Evolutionary conservation across 129 eudicot species (phyloP).

Genomic region (Chrysanthemum makinoi): DNA sequence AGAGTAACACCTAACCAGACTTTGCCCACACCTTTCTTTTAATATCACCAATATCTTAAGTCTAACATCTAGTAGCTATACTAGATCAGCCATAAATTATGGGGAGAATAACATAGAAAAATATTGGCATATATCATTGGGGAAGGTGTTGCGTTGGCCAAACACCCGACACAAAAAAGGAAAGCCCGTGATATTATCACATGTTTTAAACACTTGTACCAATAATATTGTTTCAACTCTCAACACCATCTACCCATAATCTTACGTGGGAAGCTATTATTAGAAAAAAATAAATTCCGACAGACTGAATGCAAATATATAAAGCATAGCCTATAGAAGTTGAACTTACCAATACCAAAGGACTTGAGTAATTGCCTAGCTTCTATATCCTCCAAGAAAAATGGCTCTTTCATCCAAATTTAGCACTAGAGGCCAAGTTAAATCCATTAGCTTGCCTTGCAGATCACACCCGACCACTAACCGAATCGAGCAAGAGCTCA

Average conservation of each 20-base stretch:
- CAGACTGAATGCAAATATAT: constrained; percentile 13
- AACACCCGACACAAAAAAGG: constrained; percentile 15
- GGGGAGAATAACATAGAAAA: not conserved
- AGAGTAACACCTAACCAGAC: not conserved
- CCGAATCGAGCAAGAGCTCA: constrained; percentile 37
- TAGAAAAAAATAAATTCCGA: not conserved
- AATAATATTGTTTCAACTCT: constrained; percentile 15
- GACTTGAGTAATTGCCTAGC: not conserved
- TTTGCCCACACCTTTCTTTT: not conserved
- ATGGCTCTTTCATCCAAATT: constrained; percentile 35
- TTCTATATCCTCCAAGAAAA: constrained; percentile 6
- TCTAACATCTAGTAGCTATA: not conserved
- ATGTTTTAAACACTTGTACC: constrained; percentile 31
- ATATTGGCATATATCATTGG: constrained; percentile 5
- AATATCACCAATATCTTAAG: not conserved
- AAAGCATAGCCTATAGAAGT: constrained; percentile 3
- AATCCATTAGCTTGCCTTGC: constrained; percentile 69
- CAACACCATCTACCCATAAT: constrained; percentile 23
- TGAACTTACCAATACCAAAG: not conserved
- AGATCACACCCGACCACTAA: constrained; percentile 52
- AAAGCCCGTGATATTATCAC: constrained; percentile 33
- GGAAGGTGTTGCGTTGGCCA: constrained; percentile 26
- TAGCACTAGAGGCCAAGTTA: constrained; percentile 29
- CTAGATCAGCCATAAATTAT: constrained; percentile 11
- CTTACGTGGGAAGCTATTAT: constrained; percentile 18